phyloP scores from a whole-genome alignment of 805 yeast genomes.

The Saccharomyces kudriavzevii region DNA sequence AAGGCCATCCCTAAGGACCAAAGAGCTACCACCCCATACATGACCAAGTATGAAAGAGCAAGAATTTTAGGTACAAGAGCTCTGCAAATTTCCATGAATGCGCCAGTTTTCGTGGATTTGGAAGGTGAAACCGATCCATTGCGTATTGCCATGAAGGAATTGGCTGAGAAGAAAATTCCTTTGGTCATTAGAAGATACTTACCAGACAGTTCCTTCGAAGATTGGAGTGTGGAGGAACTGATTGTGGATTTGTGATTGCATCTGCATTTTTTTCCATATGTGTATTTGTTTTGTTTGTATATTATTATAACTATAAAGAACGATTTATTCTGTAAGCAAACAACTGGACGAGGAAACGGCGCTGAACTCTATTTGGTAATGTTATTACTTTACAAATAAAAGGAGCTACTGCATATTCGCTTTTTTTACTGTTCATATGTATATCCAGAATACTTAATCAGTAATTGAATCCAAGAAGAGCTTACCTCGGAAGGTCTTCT shows the following conservation, averaged over 20 bases:
- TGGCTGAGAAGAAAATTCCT: constrained; percentile 90
- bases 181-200: constrained; percentile 89
- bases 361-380: neutral
- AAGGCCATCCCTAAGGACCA: constrained; percentile 83
- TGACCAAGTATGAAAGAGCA: constrained; percentile 98
- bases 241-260: constrained; percentile 62
- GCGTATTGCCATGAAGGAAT: constrained; percentile 95
- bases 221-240: constrained; percentile 98
- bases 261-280: neutral
- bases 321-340: neutral
- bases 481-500: constrained; percentile 49
- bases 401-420: neutral
- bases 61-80: constrained; percentile 97
- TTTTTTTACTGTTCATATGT: neutral
- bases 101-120: constrained; percentile 94
- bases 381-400: neutral
- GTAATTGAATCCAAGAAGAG: constrained; percentile 51
- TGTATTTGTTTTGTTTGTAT: neutral
- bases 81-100: constrained; percentile 93
- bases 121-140: constrained; percentile 99
- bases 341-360: neutral
- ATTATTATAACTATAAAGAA: neutral
- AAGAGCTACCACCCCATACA: constrained; percentile 93
- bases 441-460: constrained; percentile 10
- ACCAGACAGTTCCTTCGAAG: constrained; percentile 96